Evolutionary conservation across 2,329 filamentous ascomycete species (phyloP).

Genomic region (Botryosphaeria dothidea): DNA sequence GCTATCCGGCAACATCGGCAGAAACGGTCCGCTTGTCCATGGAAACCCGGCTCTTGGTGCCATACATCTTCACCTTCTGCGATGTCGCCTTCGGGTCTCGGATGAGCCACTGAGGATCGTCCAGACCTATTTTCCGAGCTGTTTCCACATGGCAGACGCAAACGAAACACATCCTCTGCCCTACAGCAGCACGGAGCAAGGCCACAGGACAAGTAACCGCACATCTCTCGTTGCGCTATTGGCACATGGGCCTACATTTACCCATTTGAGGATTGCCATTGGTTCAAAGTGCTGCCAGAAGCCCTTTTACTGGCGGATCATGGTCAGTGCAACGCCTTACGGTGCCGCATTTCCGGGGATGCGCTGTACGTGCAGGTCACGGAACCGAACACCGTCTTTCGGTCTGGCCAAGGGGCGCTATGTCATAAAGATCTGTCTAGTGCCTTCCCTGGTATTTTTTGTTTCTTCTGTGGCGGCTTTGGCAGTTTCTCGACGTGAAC

Average conservation of each 20-base stretch:
- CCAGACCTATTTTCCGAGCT: no score
- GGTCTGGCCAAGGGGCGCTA: background rate
- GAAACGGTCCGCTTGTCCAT: background rate
- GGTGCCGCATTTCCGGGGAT: constrained; percentile 1
- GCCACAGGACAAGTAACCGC: background rate
- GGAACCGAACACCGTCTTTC: constrained; percentile 10
- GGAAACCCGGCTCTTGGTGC: background rate
- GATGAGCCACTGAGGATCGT: background rate
- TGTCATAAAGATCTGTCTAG: background rate
- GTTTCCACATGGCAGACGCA: background rate
- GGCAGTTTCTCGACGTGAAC: background rate
- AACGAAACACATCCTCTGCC: background rate
- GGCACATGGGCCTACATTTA: background rate
- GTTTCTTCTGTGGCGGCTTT: background rate
- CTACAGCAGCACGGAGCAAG: constrained; percentile 3
- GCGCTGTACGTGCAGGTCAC: background rate
- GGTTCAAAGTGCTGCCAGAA: background rate
- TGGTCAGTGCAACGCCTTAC: constrained; percentile 13
- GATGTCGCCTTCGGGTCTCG: background rate
- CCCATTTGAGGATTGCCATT: background rate
- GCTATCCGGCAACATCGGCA: background rate
- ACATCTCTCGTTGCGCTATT: background rate
- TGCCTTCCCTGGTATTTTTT: background rate
- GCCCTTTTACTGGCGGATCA: background rate
- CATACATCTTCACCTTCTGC: background rate